Evolutionary conservation across 192 early-diverging fungal species (phyloP), one percentile per base, ranked within the genome.

Genomic region (Diversispora eburnea): DNA sequence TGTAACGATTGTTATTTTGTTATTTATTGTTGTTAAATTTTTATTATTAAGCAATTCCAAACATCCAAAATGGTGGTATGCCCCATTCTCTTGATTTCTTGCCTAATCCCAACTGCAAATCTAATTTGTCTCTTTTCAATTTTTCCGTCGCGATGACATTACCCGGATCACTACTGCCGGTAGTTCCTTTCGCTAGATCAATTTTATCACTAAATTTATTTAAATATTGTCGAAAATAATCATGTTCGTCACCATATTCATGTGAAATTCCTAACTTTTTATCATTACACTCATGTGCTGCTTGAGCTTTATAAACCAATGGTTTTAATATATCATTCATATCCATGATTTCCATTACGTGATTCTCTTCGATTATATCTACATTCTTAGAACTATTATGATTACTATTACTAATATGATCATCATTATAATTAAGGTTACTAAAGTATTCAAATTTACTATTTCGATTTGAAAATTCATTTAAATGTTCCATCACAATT

Each of bases 41-140:
- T 2, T 33, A 33, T n/a, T n/a, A 52, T 67, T 20, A 75, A 67
- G 73, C 81, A 4, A 79, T 68, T 22, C 81, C 83, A 22, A 86
- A 49, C 84, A 86, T 86, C 84, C 84, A 86, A 66, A 84, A 86
- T 13, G 82, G 83, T 45, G 84, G 81, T 10, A 86, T 80, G 3
- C 84, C 84, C 6, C 75, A 70, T 8, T 81, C 66, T 42, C 80
- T 75, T 51, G 77, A 33, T 54, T 73, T 77, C 13, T 77, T 64
- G 0, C 76, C 77, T 45, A 80, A 77, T 49, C 70, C 72, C 13
- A 67, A 73, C 47, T 73, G 43, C 51, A 59, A 75, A 20, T 83
- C 77, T 60, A 79, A 73, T 55, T 49, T 78, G 76, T 56, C 73
- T 70, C 41, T 79, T 25, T 76, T 69, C 3, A 79, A 41, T 7